These are phyloP conservation scores for Apiotrichum siamense DNA, from an alignment of 1,284 basidiomycete genomes.

Conservation along the genomic window DNA sequence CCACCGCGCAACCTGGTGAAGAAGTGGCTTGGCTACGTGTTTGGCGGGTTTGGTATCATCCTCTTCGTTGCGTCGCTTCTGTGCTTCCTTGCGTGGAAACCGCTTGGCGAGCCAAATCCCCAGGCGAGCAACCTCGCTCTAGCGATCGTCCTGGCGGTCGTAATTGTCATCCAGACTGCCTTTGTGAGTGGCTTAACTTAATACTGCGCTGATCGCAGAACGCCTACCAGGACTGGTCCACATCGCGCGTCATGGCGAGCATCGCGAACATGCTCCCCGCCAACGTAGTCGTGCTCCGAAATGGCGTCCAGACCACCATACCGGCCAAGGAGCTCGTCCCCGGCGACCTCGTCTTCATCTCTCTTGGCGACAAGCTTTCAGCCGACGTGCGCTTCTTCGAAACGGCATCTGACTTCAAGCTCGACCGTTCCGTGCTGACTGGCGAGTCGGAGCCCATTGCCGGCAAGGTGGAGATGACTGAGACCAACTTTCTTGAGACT, in stretches of 20 bases:
- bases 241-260: constrained; percentile 48
- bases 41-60: constrained; percentile 56
- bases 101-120: constrained; percentile 48
- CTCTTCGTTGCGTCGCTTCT: constrained; percentile 53
- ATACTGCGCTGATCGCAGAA: constrained; percentile 1
- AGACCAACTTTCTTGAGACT: constrained; percentile 58
- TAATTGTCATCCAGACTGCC: constrained; percentile 48
- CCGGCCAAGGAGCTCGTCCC: constrained; percentile 42
- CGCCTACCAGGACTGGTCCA: constrained; percentile 42
- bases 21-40: constrained; percentile 50
- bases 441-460: constrained; percentile 57
- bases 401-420: constrained; percentile 53
- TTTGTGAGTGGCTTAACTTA: constrained; percentile 30
- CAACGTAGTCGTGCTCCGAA: constrained; percentile 43
- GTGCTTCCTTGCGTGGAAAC: constrained; percentile 51
- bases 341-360: constrained; percentile 45
- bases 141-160: constrained; percentile 49
- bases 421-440: constrained; percentile 62
- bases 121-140: constrained; percentile 50
- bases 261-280: constrained; percentile 50
- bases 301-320: constrained; percentile 40
- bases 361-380: constrained; percentile 49
- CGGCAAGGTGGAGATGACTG: constrained; percentile 53
- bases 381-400: constrained; percentile 54
- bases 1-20: constrained; percentile 41